A percentile compares a stretch with the other conserved stretches of the same genome.
phyloP scores from a whole-genome alignment of 1,284 basidiomycete genomes.

The Termitomyces sp. region DNA sequence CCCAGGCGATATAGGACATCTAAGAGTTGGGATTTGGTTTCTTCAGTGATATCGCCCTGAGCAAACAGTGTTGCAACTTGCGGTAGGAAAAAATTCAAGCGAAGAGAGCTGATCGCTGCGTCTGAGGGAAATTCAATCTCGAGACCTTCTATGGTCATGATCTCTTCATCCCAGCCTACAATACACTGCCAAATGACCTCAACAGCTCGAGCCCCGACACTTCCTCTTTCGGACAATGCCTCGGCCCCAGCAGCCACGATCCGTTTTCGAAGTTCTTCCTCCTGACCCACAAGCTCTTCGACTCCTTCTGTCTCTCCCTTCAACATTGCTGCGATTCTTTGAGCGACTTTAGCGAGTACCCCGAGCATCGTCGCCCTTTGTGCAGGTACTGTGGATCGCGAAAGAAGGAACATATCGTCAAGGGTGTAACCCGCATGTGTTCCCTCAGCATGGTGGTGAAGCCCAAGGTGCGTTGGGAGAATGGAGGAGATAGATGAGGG shows the following conservation, averaged over 20 bases:
- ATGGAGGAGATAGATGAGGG: constrained; percentile 42
- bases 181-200: constrained; percentile 69
- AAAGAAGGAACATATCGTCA: constrained; percentile 80
- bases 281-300: constrained; percentile 39
- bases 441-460: constrained; percentile 88
- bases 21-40: constrained; percentile 56
- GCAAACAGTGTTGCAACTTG: constrained; percentile 36
- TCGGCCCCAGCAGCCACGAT: constrained; percentile 63
- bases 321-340: constrained; percentile 31
- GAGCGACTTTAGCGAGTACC: constrained; percentile 60
- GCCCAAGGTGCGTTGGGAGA: constrained; percentile 77
- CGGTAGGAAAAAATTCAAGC: constrained; percentile 50
- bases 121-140: constrained; percentile 37
- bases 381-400: constrained; percentile 77
- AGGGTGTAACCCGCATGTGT: constrained; percentile 83
- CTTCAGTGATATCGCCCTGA: constrained; percentile 38
- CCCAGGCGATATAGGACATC: constrained; percentile 60
- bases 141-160: constrained; percentile 39
- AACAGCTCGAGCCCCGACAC: constrained; percentile 59
- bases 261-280: constrained; percentile 44
- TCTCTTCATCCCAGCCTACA: constrained; percentile 51
- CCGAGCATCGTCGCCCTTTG: constrained; percentile 83
- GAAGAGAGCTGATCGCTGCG: constrained; percentile 39
- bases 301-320: constrained; percentile 27
- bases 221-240: constrained; percentile 62